These are phyloP conservation scores for Penicillium argentinense DNA, from an alignment of 495 filamentous ascomycete genomes.

Conservation along the genomic window DNA sequence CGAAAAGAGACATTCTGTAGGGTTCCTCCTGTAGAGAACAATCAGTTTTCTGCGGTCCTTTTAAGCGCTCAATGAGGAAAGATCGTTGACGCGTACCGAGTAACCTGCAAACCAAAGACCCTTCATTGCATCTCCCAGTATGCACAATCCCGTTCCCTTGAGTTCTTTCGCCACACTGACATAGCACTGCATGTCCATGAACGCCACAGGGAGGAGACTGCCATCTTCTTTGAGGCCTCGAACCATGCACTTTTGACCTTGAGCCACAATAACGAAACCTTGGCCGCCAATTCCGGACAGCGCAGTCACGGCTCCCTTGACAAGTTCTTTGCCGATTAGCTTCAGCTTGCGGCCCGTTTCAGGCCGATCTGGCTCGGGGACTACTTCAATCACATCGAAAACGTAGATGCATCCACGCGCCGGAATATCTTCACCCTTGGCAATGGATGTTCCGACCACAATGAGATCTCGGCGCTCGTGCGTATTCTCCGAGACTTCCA, in stretches of 20 bases:
- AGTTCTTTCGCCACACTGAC: constrained; percentile 80
- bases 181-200: constrained; percentile 96
- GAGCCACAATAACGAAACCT: constrained; percentile 85
- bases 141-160: constrained; percentile 74
- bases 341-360: constrained; percentile 85
- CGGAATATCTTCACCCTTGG: constrained; percentile 84
- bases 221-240: constrained; percentile 93
- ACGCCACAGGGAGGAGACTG: constrained; percentile 86
- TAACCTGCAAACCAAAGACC: constrained; percentile 95
- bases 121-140: constrained; percentile 87
- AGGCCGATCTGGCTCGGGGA: constrained; percentile 80
- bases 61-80: background rate
- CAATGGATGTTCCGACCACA: constrained; percentile 78
- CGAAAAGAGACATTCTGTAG: constrained; percentile 92
- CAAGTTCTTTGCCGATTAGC: constrained; percentile 82
- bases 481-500: constrained; percentile 88
- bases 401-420: constrained; percentile 85
- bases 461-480: constrained; percentile 80
- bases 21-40: constrained; percentile 65
- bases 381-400: constrained; percentile 86
- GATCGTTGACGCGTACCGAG: constrained; percentile 50
- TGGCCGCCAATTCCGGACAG: constrained; percentile 87
- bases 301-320: constrained; percentile 90
- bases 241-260: constrained; percentile 97
- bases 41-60: background rate